Evolutionary conservation across 805 yeast species (phyloP).

Genomic region (Saturnispora besseyi): DNA sequence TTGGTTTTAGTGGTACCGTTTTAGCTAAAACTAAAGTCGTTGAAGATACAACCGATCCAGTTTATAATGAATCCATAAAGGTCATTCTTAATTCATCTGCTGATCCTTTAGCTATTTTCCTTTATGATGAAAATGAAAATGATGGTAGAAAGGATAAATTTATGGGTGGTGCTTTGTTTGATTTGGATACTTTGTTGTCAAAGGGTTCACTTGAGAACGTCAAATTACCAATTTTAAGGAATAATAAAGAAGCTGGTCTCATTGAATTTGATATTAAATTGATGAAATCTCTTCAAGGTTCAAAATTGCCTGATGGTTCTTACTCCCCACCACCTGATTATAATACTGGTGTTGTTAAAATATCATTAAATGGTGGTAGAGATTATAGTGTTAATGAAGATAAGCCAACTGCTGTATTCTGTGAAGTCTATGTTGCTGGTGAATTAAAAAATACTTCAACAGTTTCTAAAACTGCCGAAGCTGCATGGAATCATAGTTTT

Average conservation of each 20-base stretch:
- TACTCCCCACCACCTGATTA: conserved; percentile 80
- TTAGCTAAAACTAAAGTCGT: conserved; percentile 64
- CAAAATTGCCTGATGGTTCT: conserved; percentile 69
- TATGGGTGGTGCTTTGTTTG: conserved; percentile 69
- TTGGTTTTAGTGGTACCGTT: conserved; percentile 51
- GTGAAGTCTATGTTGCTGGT: conserved; percentile 61
- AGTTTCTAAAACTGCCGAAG: conserved; percentile 50
- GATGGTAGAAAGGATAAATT: conserved; percentile 67
- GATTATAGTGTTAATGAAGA: conserved; percentile 33
- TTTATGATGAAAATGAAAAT: conserved; percentile 58
- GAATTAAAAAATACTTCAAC: conserved; percentile 51
- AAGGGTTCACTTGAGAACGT: conserved; percentile 42
- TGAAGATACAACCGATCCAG: conserved; percentile 60
- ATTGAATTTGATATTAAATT: conserved; percentile 61
- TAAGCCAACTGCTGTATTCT: conserved; percentile 52
- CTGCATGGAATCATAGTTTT: conserved; percentile 52
- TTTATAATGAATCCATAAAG: conserved; percentile 74
- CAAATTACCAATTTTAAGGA: conserved; percentile 56
- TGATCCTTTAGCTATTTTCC: conserved; percentile 69
- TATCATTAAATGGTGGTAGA: conserved; percentile 60
- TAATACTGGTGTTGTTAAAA: conserved; percentile 82
- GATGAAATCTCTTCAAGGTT: conserved; percentile 63
- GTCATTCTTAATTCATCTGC: conserved; percentile 65
- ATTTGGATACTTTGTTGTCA: conserved; percentile 55
- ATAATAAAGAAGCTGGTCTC: conserved; percentile 76